Evolutionary conservation across 2,329 filamentous ascomycete species (phyloP).

Genomic region (Xylariaceae sp.): DNA sequence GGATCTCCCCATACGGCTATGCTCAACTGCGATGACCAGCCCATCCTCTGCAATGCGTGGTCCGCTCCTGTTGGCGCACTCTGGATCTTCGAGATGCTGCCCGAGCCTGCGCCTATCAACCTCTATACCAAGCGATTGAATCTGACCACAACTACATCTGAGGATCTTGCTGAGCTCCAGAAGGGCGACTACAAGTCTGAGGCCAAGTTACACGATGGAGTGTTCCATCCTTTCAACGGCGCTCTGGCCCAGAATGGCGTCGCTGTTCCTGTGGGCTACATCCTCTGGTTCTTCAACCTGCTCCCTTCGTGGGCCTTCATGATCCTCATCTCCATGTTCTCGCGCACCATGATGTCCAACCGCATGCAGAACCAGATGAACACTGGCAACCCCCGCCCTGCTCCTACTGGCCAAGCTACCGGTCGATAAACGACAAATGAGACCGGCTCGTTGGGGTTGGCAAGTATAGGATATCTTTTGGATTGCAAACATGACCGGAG

Average conservation of each 20-base stretch:
- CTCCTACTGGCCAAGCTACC: conserved; percentile 23
- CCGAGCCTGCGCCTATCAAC: conserved; percentile 58
- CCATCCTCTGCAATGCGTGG: conserved; percentile 72
- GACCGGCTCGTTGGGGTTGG: too few species aligned
- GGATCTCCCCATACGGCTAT: conserved; percentile 63
- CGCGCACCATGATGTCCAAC: conserved; percentile 63
- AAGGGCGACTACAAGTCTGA: conserved; percentile 42
- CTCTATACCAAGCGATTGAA: conserved; percentile 65
- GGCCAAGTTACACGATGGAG: conserved; percentile 51
- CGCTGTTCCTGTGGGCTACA: conserved; percentile 61
- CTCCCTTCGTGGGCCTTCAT: conserved; percentile 75
- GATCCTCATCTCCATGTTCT: conserved; percentile 69
- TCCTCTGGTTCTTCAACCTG: conserved; percentile 61
- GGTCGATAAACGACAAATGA: conserved; percentile 16
- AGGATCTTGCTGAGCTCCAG: conserved; percentile 59
- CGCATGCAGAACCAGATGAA: conserved; percentile 21
- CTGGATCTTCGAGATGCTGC: conserved; percentile 64
- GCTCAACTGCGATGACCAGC: conserved; percentile 71
- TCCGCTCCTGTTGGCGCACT: conserved; percentile 59
- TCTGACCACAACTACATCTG: conserved; percentile 61
- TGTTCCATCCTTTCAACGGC: conserved; percentile 75
- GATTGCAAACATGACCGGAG: too few species aligned
- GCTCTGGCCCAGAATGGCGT: conserved; percentile 58
- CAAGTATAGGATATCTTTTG: too few species aligned
- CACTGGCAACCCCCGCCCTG: conserved; percentile 15